Percentiles rank a stretch among this genome's conserved stretches.
Conservation (phyloP, 495 filamentous ascomycete species). For the Hypomontagnella submonticulosa region DNA sequence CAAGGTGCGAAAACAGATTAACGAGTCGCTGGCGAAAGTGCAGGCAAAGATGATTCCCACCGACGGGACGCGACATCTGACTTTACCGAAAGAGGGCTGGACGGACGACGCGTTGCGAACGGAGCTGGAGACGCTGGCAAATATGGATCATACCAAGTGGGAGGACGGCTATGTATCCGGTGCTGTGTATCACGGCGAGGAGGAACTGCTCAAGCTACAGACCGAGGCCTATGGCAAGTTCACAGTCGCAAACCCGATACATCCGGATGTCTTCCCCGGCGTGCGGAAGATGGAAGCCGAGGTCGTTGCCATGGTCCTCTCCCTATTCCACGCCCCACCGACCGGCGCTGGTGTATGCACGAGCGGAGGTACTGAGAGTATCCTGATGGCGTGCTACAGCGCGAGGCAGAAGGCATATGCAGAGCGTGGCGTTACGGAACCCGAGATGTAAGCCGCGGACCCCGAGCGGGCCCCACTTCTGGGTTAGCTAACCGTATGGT, state of each 20-base stretch:
- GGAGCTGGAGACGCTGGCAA: slow-evolving; percentile 80
- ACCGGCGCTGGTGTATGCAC: slow-evolving; percentile 90
- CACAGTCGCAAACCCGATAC: slow-evolving; percentile 97
- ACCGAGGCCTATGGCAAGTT: slow-evolving; percentile 92
- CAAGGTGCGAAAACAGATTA: slow-evolving; percentile 83
- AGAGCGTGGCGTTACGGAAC: slow-evolving; percentile 89
- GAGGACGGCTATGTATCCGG: slow-evolving; percentile 95
- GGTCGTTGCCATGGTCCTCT: slow-evolving; percentile 93
- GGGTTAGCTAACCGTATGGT: slow-evolving; percentile 8
- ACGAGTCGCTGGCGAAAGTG: slow-evolving; percentile 77
- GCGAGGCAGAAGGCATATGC: slow-evolving; percentile 87
- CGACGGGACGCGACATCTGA: slow-evolving; percentile 76
- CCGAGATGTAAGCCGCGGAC: slow-evolving; percentile 79
- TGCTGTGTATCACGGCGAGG: slow-evolving; percentile 95
- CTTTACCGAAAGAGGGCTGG: slow-evolving; percentile 89
- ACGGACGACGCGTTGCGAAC: slow-evolving; percentile 77
- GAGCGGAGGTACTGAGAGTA: slow-evolving; percentile 93
- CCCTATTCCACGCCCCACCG: slow-evolving; percentile 89
- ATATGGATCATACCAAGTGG: slow-evolving; percentile 95
- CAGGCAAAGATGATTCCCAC: slow-evolving; percentile 84
- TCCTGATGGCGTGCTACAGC: slow-evolving; percentile 90
- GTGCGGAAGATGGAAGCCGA: slow-evolving; percentile 99
- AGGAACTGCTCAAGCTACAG: slow-evolving; percentile 84
- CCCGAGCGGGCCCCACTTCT: neutral
- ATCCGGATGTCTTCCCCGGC: slow-evolving; percentile 98